Evolutionary conservation across 2,329 filamentous ascomycete genomes (phyloP).

Genomic region (Blumeriella jaapii): DNA sequence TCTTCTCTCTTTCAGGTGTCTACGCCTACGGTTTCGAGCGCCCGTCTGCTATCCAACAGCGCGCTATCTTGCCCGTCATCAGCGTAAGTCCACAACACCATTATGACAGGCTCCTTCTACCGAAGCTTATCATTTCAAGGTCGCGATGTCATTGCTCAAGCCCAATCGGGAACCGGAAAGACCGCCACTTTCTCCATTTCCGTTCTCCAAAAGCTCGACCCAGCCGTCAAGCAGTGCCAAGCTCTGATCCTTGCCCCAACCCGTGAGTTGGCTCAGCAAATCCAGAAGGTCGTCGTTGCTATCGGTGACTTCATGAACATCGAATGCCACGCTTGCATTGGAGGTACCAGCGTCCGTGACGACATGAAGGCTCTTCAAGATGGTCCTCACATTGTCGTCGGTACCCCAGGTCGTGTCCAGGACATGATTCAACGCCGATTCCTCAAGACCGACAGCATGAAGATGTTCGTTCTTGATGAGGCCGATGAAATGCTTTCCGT

Average conservation of each 20-base stretch:
- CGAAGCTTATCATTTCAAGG: slow-evolving; percentile 37
- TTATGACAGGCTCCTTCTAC: slow-evolving; percentile 1
- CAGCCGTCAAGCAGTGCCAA: slow-evolving; percentile 90
- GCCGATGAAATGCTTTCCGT: slow-evolving; percentile 98
- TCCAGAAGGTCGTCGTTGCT: slow-evolving; percentile 97
- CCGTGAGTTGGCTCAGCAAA: slow-evolving; percentile 97
- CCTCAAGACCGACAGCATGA: slow-evolving; percentile 95
- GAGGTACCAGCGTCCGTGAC: slow-evolving; percentile 93
- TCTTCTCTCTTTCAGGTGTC: slow-evolving; percentile 43
- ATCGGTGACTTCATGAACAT: slow-evolving; percentile 99
- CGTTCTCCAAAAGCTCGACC: slow-evolving; percentile 96
- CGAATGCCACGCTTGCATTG: slow-evolving; percentile 98
- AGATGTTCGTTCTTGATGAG: slow-evolving; percentile 99
- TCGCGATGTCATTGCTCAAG: slow-evolving; percentile 98
- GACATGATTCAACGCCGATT: slow-evolving; percentile 99
- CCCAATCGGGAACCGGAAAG: slow-evolving; percentile 99
- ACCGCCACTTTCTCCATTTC: slow-evolving; percentile 99
- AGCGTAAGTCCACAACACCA: slow-evolving; percentile 53
- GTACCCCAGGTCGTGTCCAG: slow-evolving; percentile 94
- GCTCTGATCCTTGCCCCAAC: slow-evolving; percentile 95
- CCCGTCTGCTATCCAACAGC: slow-evolving; percentile 98
- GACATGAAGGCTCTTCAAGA: slow-evolving; percentile 97
- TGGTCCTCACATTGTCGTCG: slow-evolving; percentile 92
- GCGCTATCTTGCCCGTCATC: slow-evolving; percentile 99
- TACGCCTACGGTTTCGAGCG: slow-evolving; percentile 99